Base-by-base conservation (phyloP, 176 grass and related monocot species). In the Saccharum officinarum region DNA sequence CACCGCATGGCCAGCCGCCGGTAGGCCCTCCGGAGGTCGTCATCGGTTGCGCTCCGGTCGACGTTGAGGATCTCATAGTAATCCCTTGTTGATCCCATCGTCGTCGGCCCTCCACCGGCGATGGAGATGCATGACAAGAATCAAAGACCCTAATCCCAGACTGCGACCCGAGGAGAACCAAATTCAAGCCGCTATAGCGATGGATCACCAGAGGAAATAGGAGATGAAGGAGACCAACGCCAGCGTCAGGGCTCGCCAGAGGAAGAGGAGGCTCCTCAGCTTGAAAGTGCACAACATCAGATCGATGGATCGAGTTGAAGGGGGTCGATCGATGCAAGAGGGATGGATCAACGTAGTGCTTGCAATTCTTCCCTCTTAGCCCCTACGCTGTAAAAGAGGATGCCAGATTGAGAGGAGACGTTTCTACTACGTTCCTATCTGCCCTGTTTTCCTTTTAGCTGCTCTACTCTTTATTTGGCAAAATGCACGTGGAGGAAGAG, bases 1-100 rank as follows among this genome's bases (percentile, higher is more conserved):
- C 91, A 93, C 57, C 84, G 78, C 91, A 93, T 90, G 61, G 85
- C 91, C 33, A 90, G 79, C 69, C 71, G 84, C 31, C 86, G 84
- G 68, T 91, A 88, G 34, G 91, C 87, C 28, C 85, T 69, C 30
- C 85, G 82, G 72, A 87, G 36, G 44, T 94, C 92, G 17, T 94
- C 87, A 33, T 90, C 87, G 16, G 76, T 87, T 13, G 85, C 84
- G n/a, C 37, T 75, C 44, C 15, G 55, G 60, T 79, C 74, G 44
- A 92, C 84, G 10, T 76, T 76, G 10, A 94, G 63, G 72, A 85
- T 80, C 66, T 83, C 61, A 55, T 92, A 92, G 84, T 88, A 92
- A 69, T 90, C 90, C 18, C 79, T 34, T 41, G 72, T 33, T 33
- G 73, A 78, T 62, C 76, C 86, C 86, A 84, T 86, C 26, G 49